Evolutionary conservation across 208 protist species (phyloP), one percentile per base, ranked within the genome.

Genomic region (Trypanosoma melophagium): DNA sequence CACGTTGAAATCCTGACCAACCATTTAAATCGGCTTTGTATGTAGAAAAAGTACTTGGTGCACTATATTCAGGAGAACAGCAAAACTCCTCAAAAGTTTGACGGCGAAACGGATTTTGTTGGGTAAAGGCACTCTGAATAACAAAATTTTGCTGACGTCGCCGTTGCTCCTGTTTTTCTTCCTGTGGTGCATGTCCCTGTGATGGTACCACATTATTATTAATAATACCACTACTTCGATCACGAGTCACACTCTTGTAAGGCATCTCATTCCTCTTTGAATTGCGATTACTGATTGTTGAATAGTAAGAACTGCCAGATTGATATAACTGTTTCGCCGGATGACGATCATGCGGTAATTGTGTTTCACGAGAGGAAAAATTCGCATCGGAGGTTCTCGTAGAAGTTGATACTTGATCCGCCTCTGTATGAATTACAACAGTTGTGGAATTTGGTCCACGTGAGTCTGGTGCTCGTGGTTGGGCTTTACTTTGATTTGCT

Each of bases 51-150:
- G 66, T 63, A 0, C 65, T 31, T 13, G 84, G 83, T 10, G 69
- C 53, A 17, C 49, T 51, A 70, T 86, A 90, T 52, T 81, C 70
- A 24, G 86, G 86, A 47, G 77, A 69, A 44, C 56, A 74, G 0
- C 60, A 66, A 56, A 94, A 94, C 44, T 85, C 81, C 4, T 77
- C 86, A 70, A 89, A 94, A 52, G 60, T 71, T 58, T 94, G 89
- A 19, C 16, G 53, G 50, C 89, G 83, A 58, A 94, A 94, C 2
- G 84, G 89, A 51, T 92, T 94, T n/a, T 65, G 51, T 69, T 84
- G 73, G 5, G 85, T 83, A 70, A 81, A 89, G n/a, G 77, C 79
- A 51, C 77, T 84, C 58, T 92, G 74, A 38, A 80, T 83, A 19
- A 91, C 51, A 45, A 62, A 73, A 1, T 17, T 16, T 16, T 62